These are phyloP conservation scores for Boeremia exigua DNA, from an alignment of 2,329 filamentous ascomycete genomes.

Conservation along the genomic window DNA sequence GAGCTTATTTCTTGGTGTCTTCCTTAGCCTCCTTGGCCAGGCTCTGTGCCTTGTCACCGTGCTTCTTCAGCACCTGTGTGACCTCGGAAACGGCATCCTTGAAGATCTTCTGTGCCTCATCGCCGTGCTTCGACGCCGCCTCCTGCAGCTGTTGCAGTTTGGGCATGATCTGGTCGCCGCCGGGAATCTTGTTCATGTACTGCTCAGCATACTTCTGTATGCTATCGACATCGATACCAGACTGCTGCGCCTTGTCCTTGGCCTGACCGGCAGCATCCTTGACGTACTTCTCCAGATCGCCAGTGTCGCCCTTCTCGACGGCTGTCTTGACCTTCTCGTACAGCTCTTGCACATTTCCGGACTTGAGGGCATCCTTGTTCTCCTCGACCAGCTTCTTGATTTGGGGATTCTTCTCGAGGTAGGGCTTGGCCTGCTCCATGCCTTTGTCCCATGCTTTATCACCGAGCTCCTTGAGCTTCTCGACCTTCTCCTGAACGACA, in stretches of 20 bases:
- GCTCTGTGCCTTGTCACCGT: constrained; percentile 39
- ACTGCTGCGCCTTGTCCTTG: constrained; percentile 66
- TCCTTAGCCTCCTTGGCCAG: constrained; percentile 45
- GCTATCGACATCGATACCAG: constrained; percentile 52
- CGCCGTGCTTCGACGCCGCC: constrained; percentile 69
- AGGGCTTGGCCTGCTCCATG: constrained; percentile 72
- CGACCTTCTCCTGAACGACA: constrained; percentile 72
- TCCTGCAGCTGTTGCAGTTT: constrained; percentile 71
- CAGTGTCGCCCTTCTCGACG: constrained; percentile 65
- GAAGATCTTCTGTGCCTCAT: constrained; percentile 72
- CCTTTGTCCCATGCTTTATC: constrained; percentile 77
- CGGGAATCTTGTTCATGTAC: constrained; percentile 70
- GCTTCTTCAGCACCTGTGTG: constrained; percentile 44
- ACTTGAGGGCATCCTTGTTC: constrained; percentile 71
- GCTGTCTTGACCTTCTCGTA: constrained; percentile 68
- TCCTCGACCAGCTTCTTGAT: constrained; percentile 74
- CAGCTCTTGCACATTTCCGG: constrained; percentile 69
- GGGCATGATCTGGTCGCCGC: constrained; percentile 67
- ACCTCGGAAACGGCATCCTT: constrained; percentile 61
- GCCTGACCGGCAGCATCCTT: constrained; percentile 64
- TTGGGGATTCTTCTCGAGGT: constrained; percentile 77
- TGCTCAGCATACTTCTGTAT: constrained; percentile 55
- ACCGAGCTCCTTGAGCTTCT: constrained; percentile 70
- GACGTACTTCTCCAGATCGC: constrained; percentile 67
- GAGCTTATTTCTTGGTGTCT: constrained; percentile 42